These are phyloP conservation scores for Hanseniaspora hatyaiensis DNA, from an alignment of 805 yeast species.

Conservation along the genomic window DNA sequence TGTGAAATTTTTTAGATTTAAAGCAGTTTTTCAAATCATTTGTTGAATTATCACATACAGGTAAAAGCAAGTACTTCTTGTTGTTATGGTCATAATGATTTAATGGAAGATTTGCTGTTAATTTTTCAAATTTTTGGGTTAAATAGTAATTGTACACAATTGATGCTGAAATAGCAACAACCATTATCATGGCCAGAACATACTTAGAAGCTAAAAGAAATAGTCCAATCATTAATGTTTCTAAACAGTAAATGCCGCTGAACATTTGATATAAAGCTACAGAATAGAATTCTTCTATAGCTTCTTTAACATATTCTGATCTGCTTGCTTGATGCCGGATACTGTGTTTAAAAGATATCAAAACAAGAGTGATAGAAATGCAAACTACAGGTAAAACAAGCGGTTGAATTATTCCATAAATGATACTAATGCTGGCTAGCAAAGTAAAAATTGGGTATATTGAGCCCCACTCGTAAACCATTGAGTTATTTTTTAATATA, in stretches of 20 bases:
- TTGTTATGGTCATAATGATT: conserved; percentile 12
- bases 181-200: conserved; percentile 26
- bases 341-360: conserved; percentile 60
- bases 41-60: neutral
- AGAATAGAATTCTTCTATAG: conserved; percentile 61
- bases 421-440: conserved; percentile 63
- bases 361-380: conserved; percentile 45
- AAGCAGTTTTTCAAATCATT: neutral
- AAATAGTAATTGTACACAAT: conserved; percentile 51
- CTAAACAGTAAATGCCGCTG: conserved; percentile 71
- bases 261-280: conserved; percentile 64
- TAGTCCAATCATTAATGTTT: conserved; percentile 64
- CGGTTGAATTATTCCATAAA: conserved; percentile 73
- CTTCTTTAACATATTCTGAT: conserved; percentile 43
- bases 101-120: conserved; percentile 33
- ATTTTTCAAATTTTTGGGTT: conserved; percentile 32
- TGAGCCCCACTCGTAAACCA: conserved; percentile 60
- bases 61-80: neutral
- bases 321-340: conserved; percentile 45
- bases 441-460: conserved; percentile 66
- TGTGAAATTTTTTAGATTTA: neutral
- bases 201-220: too few relatives aligned
- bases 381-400: conserved; percentile 51
- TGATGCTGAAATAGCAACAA: conserved; percentile 44
- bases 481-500: conserved; percentile 35